Base-by-base conservation (phyloP, 805 yeast genomes). In the Zygosaccharomyces gambellarensis region DNA sequence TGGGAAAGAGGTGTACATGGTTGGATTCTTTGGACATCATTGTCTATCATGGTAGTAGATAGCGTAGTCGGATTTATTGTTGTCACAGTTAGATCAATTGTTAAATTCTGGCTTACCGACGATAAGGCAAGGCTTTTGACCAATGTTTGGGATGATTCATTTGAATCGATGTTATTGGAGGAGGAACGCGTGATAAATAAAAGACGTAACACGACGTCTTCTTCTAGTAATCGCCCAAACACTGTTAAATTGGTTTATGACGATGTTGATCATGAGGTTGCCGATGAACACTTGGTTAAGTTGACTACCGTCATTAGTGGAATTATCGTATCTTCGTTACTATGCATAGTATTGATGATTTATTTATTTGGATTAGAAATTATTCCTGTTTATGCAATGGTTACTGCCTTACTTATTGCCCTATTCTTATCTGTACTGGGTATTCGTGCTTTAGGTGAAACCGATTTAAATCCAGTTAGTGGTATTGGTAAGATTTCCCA, bases 1-100 rank as follows among this genome's bases (percentile, higher is more conserved):
- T 94, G 97, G 97, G 83, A 87, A 59, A 76, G 79, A 23, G 98
- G 98, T 3, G 87, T 90, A 0, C 97, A 92, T 63, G 99, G 98
- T 5, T 92, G 99, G 99, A 88, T 94, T 48, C 73, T 92, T 64
- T 92, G 99, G 99, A 74, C 90, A 47, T 83, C 95, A 64, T 75
- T 92, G 56, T 83, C 97, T 22, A 89, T 90, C 44, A 92, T 92
- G 99, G 88, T 92, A 17, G 83, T 88, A 44, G 99, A 92, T 63
- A 86, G 96, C 7, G 72, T 88, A 3, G 87, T 90, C 3, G 85
- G 95, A 1, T 86, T 92, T 58, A 52, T 79, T 0, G 85, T 85
- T 3, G 81, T 85, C 5, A 73, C 82, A 0, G 53, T 66, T 2
- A 79, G 71, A 52, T 78, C 84, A 1, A 39, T 72, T 5, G 43